These are phyloP conservation scores for Eucalyptus viminalis DNA, from an alignment of 345 rosid genomes.

Conservation along the genomic window DNA sequence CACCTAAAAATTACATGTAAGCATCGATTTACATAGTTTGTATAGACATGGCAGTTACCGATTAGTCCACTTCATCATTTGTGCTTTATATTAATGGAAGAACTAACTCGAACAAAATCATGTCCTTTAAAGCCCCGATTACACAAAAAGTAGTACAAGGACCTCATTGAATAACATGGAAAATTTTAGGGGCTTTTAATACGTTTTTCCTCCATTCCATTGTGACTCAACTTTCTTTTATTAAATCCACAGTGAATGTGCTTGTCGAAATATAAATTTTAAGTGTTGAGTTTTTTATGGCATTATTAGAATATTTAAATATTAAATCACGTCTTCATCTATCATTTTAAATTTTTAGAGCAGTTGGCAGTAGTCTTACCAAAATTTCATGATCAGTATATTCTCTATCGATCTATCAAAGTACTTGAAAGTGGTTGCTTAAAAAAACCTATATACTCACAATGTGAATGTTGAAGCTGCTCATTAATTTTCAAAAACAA, in stretches of 20 bases:
- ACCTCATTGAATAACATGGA: neutral
- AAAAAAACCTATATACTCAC: neutral
- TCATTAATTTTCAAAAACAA: too few relatives aligned
- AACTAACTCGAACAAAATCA: neutral
- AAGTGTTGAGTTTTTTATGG: neutral
- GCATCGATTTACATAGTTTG: neutral
- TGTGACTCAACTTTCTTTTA: neutral
- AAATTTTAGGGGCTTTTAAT: neutral
- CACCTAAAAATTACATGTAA: neutral
- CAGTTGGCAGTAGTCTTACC: fast-evolving
- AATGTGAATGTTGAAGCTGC: neutral
- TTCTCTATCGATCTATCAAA: too few relatives aligned
- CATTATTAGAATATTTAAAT: neutral
- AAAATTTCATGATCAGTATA: too few relatives aligned
- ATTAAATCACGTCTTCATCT: too few relatives aligned
- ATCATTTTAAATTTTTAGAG: too few relatives aligned
- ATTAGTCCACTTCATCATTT: neutral
- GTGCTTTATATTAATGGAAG: neutral
- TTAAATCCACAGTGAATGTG: neutral
- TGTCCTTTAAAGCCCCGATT: neutral
- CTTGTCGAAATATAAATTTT: neutral
- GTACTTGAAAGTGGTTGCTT: neutral
- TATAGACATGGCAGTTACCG: neutral
- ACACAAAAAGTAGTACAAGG: neutral
- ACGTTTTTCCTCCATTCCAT: neutral